These are phyloP conservation scores for Aspergillus piperis DNA, from an alignment of 2,329 filamentous ascomycete genomes.

Conservation along the genomic window DNA sequence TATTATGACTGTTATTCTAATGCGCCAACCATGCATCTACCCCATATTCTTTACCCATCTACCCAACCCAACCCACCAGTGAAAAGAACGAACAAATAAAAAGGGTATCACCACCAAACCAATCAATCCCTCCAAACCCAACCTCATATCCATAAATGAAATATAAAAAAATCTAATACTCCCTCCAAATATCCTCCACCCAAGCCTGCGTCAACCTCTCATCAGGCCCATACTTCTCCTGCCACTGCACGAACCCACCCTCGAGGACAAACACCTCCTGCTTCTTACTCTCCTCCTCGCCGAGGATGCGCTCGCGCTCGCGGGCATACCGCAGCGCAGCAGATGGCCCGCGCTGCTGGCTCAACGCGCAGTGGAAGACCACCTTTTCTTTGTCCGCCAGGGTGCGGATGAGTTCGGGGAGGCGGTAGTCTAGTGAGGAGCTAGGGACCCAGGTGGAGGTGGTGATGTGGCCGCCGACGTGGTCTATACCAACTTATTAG, in stretches of 20 bases:
- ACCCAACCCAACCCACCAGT: background rate
- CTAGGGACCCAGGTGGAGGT: conserved; percentile 75
- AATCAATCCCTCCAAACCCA: background rate
- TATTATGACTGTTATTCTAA: background rate
- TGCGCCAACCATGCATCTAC: background rate
- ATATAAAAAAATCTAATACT: conserved; percentile 35
- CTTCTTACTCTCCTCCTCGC: conserved; percentile 41
- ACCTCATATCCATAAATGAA: background rate
- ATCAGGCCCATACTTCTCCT: conserved; percentile 76
- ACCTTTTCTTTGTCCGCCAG: conserved; percentile 78
- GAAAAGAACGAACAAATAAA: background rate
- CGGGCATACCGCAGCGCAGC: conserved; percentile 74
- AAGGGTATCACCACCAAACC: conserved; percentile 3
- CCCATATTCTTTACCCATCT: background rate
- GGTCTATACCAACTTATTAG: conserved; percentile 58
- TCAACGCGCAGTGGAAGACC: conserved; percentile 91
- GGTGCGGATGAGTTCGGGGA: conserved; percentile 79
- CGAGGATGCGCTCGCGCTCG: conserved; percentile 61
- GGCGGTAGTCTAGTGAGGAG: conserved; percentile 68
- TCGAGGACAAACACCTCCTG: conserved; percentile 83
- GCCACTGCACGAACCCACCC: conserved; percentile 84
- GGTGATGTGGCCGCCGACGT: conserved; percentile 86
- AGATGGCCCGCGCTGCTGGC: conserved; percentile 83
- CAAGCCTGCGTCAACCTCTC: conserved; percentile 80
- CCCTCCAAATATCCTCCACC: conserved; percentile 79